These are phyloP conservation scores for Dendrostoma leiphaemia DNA, from an alignment of 2,329 filamentous ascomycete genomes.

Conservation along the genomic window DNA sequence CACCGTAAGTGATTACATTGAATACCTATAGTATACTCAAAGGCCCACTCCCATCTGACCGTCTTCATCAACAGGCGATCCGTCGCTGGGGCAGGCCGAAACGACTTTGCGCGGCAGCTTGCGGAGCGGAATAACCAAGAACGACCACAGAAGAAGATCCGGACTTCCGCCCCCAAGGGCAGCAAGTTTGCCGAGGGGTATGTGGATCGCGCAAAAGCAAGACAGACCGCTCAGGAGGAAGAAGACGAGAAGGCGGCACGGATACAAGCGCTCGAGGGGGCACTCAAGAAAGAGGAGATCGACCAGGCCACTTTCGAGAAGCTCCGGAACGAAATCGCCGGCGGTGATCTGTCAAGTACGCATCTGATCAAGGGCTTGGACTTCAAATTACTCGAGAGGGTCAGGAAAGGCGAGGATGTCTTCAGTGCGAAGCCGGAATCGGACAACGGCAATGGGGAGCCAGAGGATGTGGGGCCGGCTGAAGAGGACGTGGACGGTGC, in stretches of 20 bases:
- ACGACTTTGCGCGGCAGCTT: conserved; percentile 81
- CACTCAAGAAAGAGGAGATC: conserved; percentile 80
- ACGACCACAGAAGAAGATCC: conserved; percentile 69
- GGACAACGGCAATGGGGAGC: conserved; percentile 34
- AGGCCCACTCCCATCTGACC: not conserved
- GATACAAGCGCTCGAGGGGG: conserved; percentile 76
- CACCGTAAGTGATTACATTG: conserved; percentile 60
- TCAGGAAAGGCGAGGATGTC: conserved; percentile 68
- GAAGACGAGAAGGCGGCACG: conserved; percentile 59
- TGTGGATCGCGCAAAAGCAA: conserved; percentile 71
- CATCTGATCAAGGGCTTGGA: conserved; percentile 93
- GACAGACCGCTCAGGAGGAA: conserved; percentile 48
- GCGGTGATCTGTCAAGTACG: conserved; percentile 76
- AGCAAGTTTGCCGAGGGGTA: conserved; percentile 78
- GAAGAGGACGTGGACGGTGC: conserved; percentile 62
- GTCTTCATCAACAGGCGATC: conserved; percentile 54
- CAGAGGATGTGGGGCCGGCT: conserved; percentile 53
- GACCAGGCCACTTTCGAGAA: conserved; percentile 76
- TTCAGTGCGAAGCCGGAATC: conserved; percentile 36
- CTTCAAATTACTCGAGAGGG: conserved; percentile 71
- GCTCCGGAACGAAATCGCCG: conserved; percentile 72
- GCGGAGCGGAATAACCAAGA: conserved; percentile 64
- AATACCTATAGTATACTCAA: not conserved
- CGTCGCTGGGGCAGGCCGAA: conserved; percentile 50
- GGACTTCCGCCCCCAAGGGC: conserved; percentile 78